Conservation (phyloP, 192 early-diverging fungal species). For the Dissophora globulifera region DNA sequence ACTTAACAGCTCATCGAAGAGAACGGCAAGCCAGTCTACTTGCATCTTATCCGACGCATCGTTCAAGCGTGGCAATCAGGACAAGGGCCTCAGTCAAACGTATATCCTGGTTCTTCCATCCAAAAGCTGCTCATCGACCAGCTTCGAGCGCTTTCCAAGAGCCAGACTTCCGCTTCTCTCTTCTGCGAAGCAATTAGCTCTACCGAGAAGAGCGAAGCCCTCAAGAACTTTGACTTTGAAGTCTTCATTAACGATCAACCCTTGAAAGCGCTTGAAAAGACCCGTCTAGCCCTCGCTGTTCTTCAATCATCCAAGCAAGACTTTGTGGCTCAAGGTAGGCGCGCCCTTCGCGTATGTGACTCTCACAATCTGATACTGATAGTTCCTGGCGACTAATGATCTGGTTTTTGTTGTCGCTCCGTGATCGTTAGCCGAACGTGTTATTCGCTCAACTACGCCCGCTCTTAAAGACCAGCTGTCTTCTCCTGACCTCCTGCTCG, state of each 20-base stretch:
- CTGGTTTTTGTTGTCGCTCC: no score
- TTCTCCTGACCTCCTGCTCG: slow-evolving; percentile 21
- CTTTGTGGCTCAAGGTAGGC: slow-evolving; percentile 54
- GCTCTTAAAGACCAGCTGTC: slow-evolving; percentile 42
- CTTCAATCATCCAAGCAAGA: slow-evolving; percentile 54
- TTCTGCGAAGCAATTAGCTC: slow-evolving; percentile 61
- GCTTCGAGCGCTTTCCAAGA: slow-evolving; percentile 48
- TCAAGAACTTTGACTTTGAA: slow-evolving; percentile 58
- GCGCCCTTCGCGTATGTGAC: no score
- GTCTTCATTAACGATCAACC: slow-evolving; percentile 45
- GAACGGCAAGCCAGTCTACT: slow-evolving; percentile 61
- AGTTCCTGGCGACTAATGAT: no score
- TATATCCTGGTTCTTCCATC: slow-evolving; percentile 41
- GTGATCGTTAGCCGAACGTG: slow-evolving; percentile 31
- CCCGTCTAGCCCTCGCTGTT: slow-evolving; percentile 50
- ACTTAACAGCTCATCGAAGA: slow-evolving; percentile 59
- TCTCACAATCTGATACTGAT: no score
- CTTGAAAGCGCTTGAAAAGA: slow-evolving; percentile 53
- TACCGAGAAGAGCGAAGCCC: slow-evolving; percentile 54
- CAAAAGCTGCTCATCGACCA: slow-evolving; percentile 56
- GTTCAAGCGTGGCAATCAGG: slow-evolving; percentile 50
- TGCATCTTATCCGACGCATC: slow-evolving; percentile 60
- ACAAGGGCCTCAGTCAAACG: slow-evolving; percentile 25
- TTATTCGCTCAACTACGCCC: slow-evolving; percentile 28
- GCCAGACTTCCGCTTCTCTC: slow-evolving; percentile 37